phyloP scores from a whole-genome alignment of 164 flowering plant species.

The Vitis rupestris region DNA sequence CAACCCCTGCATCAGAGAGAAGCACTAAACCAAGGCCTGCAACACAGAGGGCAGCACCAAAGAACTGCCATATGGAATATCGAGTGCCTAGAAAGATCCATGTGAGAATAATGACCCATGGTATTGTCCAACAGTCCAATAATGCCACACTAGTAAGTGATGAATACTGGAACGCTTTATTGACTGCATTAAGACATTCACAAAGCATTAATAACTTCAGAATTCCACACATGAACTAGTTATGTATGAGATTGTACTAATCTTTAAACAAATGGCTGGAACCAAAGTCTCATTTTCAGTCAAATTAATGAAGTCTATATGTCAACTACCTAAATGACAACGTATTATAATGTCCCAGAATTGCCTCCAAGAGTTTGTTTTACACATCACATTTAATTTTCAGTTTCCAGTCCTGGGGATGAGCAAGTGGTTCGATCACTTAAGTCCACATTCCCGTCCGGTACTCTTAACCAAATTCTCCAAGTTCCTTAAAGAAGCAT shows the following conservation, averaged over 20 bases:
- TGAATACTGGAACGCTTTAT: constrained; percentile 68
- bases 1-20: constrained; percentile 70
- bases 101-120: constrained; percentile 76
- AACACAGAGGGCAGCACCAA: constrained; percentile 59
- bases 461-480: background rate
- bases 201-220: background rate
- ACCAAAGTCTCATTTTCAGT: no score
- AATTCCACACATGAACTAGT: background rate
- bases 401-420: no score
- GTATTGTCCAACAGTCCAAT: constrained; percentile 75
- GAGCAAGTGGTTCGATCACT: no score
- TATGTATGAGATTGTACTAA: background rate
- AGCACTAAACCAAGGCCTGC: constrained; percentile 69
- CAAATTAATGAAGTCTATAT: no score
- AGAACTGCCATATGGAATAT: constrained; percentile 60
- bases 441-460: no score
- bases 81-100: constrained; percentile 64
- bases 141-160: constrained; percentile 83
- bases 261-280: no score
- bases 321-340: no score
- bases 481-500: background rate
- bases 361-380: no score
- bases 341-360: no score
- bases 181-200: constrained; percentile 41
- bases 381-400: no score